Conservation (phyloP, 1,284 basidiomycete genomes). For the Sporisorium scitamineum region DNA sequence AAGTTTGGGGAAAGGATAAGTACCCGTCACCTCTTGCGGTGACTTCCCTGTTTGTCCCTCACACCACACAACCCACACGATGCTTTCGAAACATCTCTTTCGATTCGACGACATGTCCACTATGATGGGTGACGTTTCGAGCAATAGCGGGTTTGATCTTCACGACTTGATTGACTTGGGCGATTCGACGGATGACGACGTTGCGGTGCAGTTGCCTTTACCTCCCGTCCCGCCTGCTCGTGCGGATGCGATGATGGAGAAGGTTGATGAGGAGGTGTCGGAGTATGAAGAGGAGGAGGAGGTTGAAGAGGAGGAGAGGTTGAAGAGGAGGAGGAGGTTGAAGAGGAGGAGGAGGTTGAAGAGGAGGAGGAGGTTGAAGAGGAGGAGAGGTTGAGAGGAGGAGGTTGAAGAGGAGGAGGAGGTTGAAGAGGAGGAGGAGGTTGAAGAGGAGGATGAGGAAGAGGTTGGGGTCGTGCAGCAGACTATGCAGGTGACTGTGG, state of each 20-base stretch:
- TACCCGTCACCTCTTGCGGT: neutral
- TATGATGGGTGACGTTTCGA: constrained; percentile 7
- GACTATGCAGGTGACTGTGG: neutral
- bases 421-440: neutral
- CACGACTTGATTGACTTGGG: constrained; percentile 16
- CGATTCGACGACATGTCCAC: neutral
- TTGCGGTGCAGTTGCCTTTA: neutral
- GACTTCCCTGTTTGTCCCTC: neutral
- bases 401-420: neutral
- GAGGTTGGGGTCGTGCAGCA: neutral
- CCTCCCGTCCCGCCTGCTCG: neutral
- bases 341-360: neutral
- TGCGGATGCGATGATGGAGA: neutral
- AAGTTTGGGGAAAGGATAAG: neutral
- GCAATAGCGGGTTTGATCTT: constrained; percentile 15
- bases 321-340: neutral
- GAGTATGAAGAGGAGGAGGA: neutral
- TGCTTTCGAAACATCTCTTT: neutral
- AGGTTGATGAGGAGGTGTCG: neutral
- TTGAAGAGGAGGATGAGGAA: neutral
- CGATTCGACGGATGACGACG: constrained; percentile 26
- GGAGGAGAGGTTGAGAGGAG: no score
- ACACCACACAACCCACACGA: neutral
- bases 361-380: neutral
- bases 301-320: neutral